Base-by-base conservation (phyloP, 306 rosid species). In the Sesbania bispinosa region DNA sequence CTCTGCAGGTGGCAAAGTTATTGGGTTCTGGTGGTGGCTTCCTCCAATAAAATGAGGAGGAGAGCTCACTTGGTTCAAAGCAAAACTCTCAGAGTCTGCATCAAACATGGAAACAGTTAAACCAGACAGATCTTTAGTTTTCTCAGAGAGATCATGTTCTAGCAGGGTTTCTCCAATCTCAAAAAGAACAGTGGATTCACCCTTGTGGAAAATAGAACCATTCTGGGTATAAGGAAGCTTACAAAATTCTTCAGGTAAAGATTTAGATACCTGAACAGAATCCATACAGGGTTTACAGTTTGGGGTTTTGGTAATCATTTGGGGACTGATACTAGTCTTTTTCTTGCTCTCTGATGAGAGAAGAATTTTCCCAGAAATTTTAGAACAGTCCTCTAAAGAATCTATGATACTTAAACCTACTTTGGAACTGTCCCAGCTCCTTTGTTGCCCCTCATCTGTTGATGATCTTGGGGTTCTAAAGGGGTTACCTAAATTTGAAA, bases 351-450 rank as follows among this genome's bases (percentile, higher is more conserved):
- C 90, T 0, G 88, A 87, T 50, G 90, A 72, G 15, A 67, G 55
- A 33, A 85, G 69, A 79, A 78, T 72, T 78, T 87, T 87, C 45
- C 83, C 86, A 66, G 88, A 78, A 60, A 81, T 21, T 55, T 80
- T 86, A 15, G 65, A 68, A 79, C 88, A 86, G 52, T 86, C 89
- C 27, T 83, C 91, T 72, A 86, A 71, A 43, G 92, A 89, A 76
- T 88, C 96, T 72, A 93, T 63, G 57, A 93, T 82, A 69, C 96
- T 79, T 53, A 92, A 73, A 45, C 98, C 98, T 52, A 89, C 87
- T 83, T 92, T 92, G 78, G 84, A 61, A 48, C 83, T 76, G 71
- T 76, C 87, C 94, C 92, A 89, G 74, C 83, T 77, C 80, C 83
- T 89, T 43, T 87, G 84, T 30, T 76, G 79, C 3, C 88, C 97